phyloP scores from a whole-genome alignment of 2,329 filamentous ascomycete species.

The Xylariaceae sp. region DNA sequence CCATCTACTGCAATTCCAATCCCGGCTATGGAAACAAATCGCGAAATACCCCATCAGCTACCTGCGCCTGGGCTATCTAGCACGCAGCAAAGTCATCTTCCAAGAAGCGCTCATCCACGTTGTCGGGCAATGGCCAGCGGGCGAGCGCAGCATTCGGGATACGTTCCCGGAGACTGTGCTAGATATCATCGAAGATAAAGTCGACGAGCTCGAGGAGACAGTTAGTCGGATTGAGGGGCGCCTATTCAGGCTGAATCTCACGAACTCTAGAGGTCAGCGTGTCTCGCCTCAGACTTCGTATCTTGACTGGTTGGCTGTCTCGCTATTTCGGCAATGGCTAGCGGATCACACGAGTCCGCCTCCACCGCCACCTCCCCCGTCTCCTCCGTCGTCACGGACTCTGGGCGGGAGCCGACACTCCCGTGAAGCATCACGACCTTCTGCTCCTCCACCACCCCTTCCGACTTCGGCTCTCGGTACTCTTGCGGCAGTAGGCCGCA shows the following conservation, averaged over 20 bases:
- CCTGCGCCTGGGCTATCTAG: slow-evolving; percentile 82
- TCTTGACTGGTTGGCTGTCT: slow-evolving; percentile 85
- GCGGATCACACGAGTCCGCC: slow-evolving; percentile 83
- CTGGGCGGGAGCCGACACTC: slow-evolving; percentile 9
- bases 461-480: slow-evolving; percentile 39
- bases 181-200: slow-evolving; percentile 92
- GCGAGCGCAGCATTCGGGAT: slow-evolving; percentile 71
- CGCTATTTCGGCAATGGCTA: slow-evolving; percentile 87
- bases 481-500: slow-evolving; percentile 62
- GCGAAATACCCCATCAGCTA: slow-evolving; percentile 94
- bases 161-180: slow-evolving; percentile 73
- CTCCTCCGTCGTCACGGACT: slow-evolving; percentile 9
- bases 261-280: slow-evolving; percentile 75
- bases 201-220: slow-evolving; percentile 83
- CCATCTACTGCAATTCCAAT: slow-evolving; percentile 88
- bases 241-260: slow-evolving; percentile 77
- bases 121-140: slow-evolving; percentile 88
- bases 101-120: slow-evolving; percentile 89
- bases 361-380: slow-evolving; percentile 43
- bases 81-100: slow-evolving; percentile 79
- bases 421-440: slow-evolving; percentile 13
- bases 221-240: slow-evolving; percentile 77
- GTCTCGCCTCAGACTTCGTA: slow-evolving; percentile 77
- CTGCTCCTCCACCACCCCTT: slow-evolving; percentile 2
- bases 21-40: slow-evolving; percentile 90